Evolutionary conservation across 139 green algal species (phyloP), one percentile per base, ranked within the genome.

Genomic region (Picochlorum costavermella): DNA sequence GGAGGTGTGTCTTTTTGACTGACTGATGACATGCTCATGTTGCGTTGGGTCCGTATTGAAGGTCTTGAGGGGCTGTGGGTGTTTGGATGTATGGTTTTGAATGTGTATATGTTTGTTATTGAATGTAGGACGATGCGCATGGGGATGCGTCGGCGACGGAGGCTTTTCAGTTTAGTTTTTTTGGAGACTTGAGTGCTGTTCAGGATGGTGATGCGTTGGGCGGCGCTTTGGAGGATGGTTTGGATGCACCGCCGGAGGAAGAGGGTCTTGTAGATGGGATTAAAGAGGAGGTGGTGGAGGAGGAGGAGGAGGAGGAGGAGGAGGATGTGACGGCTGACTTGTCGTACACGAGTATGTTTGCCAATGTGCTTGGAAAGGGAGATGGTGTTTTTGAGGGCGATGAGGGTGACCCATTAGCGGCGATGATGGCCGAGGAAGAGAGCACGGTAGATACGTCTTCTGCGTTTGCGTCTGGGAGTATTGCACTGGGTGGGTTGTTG

Each of bases 161-260:
- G 33, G 33, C 33, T 8, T 40, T 40, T 40, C 62, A 59, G 14
- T 91, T 89, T 43, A 71, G 65, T 6, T 91, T 91, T 60, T 91
- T 92, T 48, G 85, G 82, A 17, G 71, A 81, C 29, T 50, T 81
- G 50, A 48, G 50, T 3, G 69, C n/a, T 6, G 68, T 33, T n/a
- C 10, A 40, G 1, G 73, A 70, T 23, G 73, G 60, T 10, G 72
- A 36, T n/a, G n/a, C n/a, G 13, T 64, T 86, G 49, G 78, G 75
- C 5, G 81, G 76, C 36, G 76, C 55, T 6, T 58, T 89, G 37
- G 82, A 88, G 85, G 82, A 90, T 48, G 82, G 82, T 0, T 69
- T 92, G 55, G 86, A 91, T 3, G 86, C 75, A 14, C 84, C 82
- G 1, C 86, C 84, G 0, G 75, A 82, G 53, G 81, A 75, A 13